phyloP scores from a whole-genome alignment of 805 yeast species.

The Saccharomycodes ludwigii region DNA sequence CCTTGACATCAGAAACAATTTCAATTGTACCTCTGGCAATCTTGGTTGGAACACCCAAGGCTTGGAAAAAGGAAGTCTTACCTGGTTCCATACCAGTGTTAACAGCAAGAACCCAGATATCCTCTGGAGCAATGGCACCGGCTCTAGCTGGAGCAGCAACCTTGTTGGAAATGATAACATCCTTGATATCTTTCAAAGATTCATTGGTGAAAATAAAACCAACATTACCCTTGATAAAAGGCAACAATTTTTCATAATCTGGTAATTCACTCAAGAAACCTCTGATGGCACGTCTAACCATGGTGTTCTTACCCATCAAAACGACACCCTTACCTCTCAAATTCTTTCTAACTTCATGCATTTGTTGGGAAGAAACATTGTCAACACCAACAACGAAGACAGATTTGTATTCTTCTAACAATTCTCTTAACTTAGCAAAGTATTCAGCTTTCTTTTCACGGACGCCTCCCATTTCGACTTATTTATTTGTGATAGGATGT shows the following conservation, averaged over 20 bases:
- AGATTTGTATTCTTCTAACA: constrained; percentile 94
- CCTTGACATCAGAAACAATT: constrained; percentile 93
- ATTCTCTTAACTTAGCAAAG: constrained; percentile 89
- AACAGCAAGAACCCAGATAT: constrained; percentile 96
- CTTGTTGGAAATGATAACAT: constrained; percentile 75
- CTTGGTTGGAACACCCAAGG: constrained; percentile 99
- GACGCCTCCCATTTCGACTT: constrained; percentile 99
- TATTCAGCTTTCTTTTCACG: constrained; percentile 96
- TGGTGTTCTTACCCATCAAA: constrained; percentile 99
- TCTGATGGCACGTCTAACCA: constrained; percentile 99
- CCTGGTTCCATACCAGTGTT: constrained; percentile 99
- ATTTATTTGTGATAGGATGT: constrained; percentile 65
- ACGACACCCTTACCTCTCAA: constrained; percentile 92
- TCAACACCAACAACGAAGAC: constrained; percentile 99
- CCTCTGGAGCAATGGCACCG: constrained; percentile 98
- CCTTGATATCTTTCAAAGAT: constrained; percentile 89
- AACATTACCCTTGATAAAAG: constrained; percentile 94
- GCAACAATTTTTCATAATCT: constrained; percentile 89
- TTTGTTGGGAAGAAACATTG: constrained; percentile 99
- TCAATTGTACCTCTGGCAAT: constrained; percentile 99
- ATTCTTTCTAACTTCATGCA: constrained; percentile 98
- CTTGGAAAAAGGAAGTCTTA: constrained; percentile 99
- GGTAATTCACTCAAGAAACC: constrained; percentile 89
- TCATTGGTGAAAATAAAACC: constrained; percentile 99
- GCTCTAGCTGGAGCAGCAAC: constrained; percentile 99